phyloP scores from a whole-genome alignment of 1,284 basidiomycete genomes.

The Ustilago crameri region DNA sequence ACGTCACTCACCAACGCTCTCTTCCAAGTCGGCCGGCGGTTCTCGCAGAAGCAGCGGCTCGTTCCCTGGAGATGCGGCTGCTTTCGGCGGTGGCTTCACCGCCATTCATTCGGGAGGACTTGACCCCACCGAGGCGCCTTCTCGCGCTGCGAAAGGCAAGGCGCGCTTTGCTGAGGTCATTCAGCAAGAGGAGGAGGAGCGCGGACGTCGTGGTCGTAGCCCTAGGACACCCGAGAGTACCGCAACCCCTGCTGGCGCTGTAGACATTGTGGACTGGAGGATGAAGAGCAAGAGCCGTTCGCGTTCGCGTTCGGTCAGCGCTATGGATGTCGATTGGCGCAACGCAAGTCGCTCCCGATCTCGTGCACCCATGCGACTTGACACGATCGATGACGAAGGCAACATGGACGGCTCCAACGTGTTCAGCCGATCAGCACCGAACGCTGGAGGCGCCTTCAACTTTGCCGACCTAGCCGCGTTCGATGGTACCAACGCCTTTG shows the following conservation, averaged over 20 bases:
- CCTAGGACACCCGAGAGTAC: slow-evolving; percentile 60
- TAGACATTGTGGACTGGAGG: slow-evolving; percentile 66
- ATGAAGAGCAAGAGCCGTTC: slow-evolving; percentile 66
- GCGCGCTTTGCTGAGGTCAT: slow-evolving; percentile 70
- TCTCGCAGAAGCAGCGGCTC: slow-evolving; percentile 53
- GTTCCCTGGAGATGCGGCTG: slow-evolving; percentile 17
- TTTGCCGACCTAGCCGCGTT: slow-evolving; percentile 51
- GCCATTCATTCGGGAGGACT: slow-evolving; percentile 21
- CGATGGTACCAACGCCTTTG: slow-evolving; percentile 35
- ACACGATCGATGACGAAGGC: slow-evolving; percentile 52
- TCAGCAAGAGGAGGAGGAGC: slow-evolving; percentile 55
- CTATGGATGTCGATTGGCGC: slow-evolving; percentile 98
- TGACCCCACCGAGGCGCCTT: slow-evolving; percentile 5
- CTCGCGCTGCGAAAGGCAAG: slow-evolving; percentile 68
- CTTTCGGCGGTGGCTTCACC: slow-evolving; percentile 32
- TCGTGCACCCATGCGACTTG: slow-evolving; percentile 74
- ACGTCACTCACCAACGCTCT: slow-evolving; percentile 36
- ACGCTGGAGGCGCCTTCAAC: slow-evolving; percentile 34
- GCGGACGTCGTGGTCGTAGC: slow-evolving; percentile 55
- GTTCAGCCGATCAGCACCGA: slow-evolving; percentile 55
- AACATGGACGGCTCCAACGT: slow-evolving; percentile 20
- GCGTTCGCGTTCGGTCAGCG: slow-evolving; percentile 70
- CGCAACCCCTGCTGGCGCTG: slow-evolving; percentile 34
- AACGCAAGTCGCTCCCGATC: slow-evolving; percentile 90
- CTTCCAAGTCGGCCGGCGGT: slow-evolving; percentile 24